Conservation (phyloP, 1,139 yeast genomes). For the Saccharomyces hybrid region DNA sequence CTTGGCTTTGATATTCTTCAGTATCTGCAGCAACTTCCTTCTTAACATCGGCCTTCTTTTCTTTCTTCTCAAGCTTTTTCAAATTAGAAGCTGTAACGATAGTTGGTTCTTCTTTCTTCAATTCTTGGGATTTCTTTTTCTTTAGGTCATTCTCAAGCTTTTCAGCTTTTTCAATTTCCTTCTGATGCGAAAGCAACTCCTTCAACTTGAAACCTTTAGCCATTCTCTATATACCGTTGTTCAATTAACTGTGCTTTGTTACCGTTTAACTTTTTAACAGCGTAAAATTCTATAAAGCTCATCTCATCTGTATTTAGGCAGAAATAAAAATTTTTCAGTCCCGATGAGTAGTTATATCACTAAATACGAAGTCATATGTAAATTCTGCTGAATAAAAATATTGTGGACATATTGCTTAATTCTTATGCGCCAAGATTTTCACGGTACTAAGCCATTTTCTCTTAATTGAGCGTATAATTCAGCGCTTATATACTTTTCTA, state of each 20-base stretch:
- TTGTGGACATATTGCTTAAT: background rate
- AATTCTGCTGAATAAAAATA: background rate
- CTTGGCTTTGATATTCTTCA: constrained; percentile 41
- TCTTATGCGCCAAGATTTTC: background rate
- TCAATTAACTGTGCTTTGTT: background rate
- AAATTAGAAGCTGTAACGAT: constrained; percentile 33
- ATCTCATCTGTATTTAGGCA: constrained; percentile 13
- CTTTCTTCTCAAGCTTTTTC: constrained; percentile 10
- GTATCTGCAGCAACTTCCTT: constrained; percentile 13
- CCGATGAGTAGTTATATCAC: background rate
- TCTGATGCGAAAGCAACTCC: constrained; percentile 29
- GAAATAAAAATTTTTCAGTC: constrained; percentile 1
- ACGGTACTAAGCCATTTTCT: constrained; percentile 38
- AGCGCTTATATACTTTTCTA: constrained; percentile 62
- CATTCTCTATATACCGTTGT: constrained; percentile 18
- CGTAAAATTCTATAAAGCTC: constrained; percentile 16
- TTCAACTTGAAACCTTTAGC: constrained; percentile 35
- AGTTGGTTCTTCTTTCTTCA: constrained; percentile 29
- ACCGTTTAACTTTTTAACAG: background rate
- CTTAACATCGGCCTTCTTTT: constrained; percentile 6
- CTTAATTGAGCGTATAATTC: constrained; percentile 49
- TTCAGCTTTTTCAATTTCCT: constrained; percentile 18
- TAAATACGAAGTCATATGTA: background rate
- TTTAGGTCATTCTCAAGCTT: constrained; percentile 20
- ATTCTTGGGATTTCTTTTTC: constrained; percentile 17